Conservation (phyloP, 164 flowering plant genomes). For the Buxus sempervirens region DNA sequence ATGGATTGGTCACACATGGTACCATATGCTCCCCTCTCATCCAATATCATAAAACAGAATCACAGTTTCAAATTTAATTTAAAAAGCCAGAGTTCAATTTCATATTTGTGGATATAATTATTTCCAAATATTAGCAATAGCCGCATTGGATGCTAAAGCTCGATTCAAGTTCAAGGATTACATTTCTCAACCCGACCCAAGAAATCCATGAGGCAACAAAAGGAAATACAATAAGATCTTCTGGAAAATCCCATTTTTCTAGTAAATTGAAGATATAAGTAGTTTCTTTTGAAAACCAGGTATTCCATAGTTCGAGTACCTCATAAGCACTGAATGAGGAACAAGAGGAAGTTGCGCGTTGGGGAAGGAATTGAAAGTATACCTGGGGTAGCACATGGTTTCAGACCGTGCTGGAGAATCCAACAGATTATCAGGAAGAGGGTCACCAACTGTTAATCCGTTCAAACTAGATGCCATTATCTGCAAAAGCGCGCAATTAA, state of each 20-base stretch:
- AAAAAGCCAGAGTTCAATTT: too few species aligned
- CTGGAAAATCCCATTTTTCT: background rate
- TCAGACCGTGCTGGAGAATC: constrained; percentile 83
- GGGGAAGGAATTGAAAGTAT: background rate
- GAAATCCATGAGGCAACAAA: too few species aligned
- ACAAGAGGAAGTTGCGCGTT: background rate
- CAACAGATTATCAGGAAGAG: constrained; percentile 61
- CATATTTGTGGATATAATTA: too few species aligned
- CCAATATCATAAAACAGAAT: too few species aligned
- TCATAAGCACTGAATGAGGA: background rate
- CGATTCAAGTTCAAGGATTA: too few species aligned
- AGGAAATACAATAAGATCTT: too few species aligned
- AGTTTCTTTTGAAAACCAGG: background rate
- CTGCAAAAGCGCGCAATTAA: constrained; percentile 29
- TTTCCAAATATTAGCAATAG: too few species aligned
- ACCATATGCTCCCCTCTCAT: too few species aligned
- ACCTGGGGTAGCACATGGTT: constrained; percentile 50
- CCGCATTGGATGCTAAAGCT: too few species aligned
- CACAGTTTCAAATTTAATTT: too few species aligned
- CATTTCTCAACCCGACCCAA: too few species aligned
- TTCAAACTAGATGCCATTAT: constrained; percentile 96
- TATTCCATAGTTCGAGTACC: background rate
- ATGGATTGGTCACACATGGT: too few species aligned
- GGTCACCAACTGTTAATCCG: constrained; percentile 84
- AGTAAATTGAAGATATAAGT: background rate